A percentile compares a stretch with the other conserved stretches of the same genome.
These are phyloP conservation scores for Pyronema omphalodes DNA, from an alignment of 495 filamentous ascomycete genomes.

Conservation along the genomic window DNA sequence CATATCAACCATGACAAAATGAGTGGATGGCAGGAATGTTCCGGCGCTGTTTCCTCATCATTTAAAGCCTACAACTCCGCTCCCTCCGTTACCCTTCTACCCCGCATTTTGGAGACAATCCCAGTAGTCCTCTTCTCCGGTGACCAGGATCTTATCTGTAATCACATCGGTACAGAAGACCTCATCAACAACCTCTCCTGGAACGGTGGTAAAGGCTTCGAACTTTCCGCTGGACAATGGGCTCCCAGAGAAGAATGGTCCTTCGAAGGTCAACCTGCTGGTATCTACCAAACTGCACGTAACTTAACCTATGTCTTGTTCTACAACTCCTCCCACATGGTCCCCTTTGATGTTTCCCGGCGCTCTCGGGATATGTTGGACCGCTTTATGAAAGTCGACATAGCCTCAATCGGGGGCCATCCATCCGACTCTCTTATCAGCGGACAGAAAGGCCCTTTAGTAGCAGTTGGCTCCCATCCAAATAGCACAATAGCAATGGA, in stretches of 20 bases:
- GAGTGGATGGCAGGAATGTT: slow-evolving; percentile 83
- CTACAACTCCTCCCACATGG: slow-evolving; percentile 94
- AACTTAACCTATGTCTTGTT: slow-evolving; percentile 92
- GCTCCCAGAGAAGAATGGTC: slow-evolving; percentile 84
- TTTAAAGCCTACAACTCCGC: slow-evolving; percentile 51
- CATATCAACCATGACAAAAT: slow-evolving; percentile 67
- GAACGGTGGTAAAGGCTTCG: slow-evolving; percentile 80
- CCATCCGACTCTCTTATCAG: slow-evolving; percentile 64
- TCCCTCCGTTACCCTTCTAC: slow-evolving; percentile 57
- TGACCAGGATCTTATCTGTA: slow-evolving; percentile 88
- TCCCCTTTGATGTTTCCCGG: slow-evolving; percentile 79
- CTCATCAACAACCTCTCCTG: slow-evolving; percentile 83
- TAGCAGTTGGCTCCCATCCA: slow-evolving; percentile 61
- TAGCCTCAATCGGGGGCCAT: slow-evolving; percentile 67
- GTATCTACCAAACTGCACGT: slow-evolving; percentile 81
- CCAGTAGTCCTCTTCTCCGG: slow-evolving; percentile 79
- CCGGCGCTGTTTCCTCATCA: slow-evolving; percentile 47
- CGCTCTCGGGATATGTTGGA: slow-evolving; percentile 91
- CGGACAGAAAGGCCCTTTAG: slow-evolving; percentile 70
- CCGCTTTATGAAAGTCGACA: slow-evolving; percentile 86
- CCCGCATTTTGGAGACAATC: slow-evolving; percentile 54
- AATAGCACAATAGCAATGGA: slow-evolving; percentile 59
- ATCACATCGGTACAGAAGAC: slow-evolving; percentile 84
- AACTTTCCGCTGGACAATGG: slow-evolving; percentile 74
- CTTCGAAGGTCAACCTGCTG: slow-evolving; percentile 78